Evolutionary conservation across 2,329 filamentous ascomycete genomes (phyloP), one percentile per base, ranked within the genome.

Genomic region (Aspergillus puulaauensis): DNA sequence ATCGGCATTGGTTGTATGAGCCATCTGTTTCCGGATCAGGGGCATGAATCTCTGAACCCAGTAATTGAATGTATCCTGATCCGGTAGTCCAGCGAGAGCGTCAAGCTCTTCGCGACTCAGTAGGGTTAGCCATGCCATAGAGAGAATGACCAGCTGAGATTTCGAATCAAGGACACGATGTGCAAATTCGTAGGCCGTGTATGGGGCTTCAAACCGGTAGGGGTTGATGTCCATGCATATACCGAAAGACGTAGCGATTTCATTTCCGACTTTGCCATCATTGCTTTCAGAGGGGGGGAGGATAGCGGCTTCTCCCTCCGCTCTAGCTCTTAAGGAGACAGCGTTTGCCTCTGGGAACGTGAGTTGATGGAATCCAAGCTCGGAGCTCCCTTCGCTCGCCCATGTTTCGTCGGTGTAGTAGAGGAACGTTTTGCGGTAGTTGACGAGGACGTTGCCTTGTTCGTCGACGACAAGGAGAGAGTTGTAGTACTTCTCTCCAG

Each of bases 401-500:
- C 86, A 88, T 1, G 82, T 83, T 65, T 87, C 85, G 64, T 88
- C 86, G 7, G 85, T 87, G 71, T 86, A 87, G 75, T 87, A 88
- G 59, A 88, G 79, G 64, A 87, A 87, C 11, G 79, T 79, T 69
- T 88, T 88, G 61, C 85, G 82, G 71, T 88, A 87, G 66, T 86
- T 85, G 45, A 77, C 73, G 12, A 87, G 64, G 3, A 86, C 73
- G n/a, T 77, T 66, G 3, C 85, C 86, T 0, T 68, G 63, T 3
- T 83, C 79, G n/a, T 78, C 77, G 24, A 87, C 79, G 23, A 85
- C 82, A 17, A 88, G 78, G 4, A 82, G 79, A 8, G 82, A 80
- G 67, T 88, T 88, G 73, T 86, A 88, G 62, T 79, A 75, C 41
- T 70, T 77, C 11, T 67, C 61, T 37, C 60, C 39, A 7, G 31